Percentiles rank a stretch among this genome's conserved stretches.
These are phyloP conservation scores for Astrephomene gubernaculifera DNA, from an alignment of 139 green algal species.

Conservation along the genomic window DNA sequence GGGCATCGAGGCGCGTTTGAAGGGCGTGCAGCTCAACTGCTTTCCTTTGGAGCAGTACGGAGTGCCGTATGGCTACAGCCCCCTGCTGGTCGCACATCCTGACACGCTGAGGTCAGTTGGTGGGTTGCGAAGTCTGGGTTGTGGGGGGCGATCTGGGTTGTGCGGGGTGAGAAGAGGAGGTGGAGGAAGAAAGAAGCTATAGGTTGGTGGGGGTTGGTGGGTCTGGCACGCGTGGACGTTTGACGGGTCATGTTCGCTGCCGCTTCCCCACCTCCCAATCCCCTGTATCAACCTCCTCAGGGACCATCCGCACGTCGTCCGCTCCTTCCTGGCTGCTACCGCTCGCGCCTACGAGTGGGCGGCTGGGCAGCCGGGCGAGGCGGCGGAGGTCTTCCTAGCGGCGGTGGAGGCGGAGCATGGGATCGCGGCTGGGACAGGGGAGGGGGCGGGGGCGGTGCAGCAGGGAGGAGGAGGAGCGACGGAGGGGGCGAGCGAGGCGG, in stretches of 20 bases:
- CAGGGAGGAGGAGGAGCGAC: too few relatives aligned
- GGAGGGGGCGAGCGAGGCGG: too few relatives aligned
- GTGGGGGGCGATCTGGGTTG: too few relatives aligned
- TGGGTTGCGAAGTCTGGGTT: too few relatives aligned
- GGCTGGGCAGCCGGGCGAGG: conserved; percentile 65
- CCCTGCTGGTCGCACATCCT: conserved; percentile 70
- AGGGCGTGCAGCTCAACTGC: conserved; percentile 73
- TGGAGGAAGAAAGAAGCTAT: too few relatives aligned
- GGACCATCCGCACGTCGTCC: conserved; percentile 50
- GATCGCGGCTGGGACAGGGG: too few relatives aligned
- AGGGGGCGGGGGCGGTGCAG: too few relatives aligned
- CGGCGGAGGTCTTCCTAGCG: conserved; percentile 51
- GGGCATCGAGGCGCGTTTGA: conserved; percentile 78
- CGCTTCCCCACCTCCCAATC: neutral
- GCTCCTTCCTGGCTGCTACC: conserved; percentile 72
- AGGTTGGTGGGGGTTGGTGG: too few relatives aligned
- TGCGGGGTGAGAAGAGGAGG: too few relatives aligned
- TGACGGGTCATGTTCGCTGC: neutral
- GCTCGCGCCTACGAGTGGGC: conserved; percentile 72
- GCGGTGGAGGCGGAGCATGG: conserved; percentile 48
- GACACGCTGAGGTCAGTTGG: conserved; percentile 73
- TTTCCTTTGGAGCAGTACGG: conserved; percentile 81
- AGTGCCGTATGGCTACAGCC: conserved; percentile 83
- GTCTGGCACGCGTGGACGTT: too few relatives aligned
- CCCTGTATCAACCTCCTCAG: too few relatives aligned